phyloP scores from a whole-genome alignment of 768 basidiomycete species.

The Leucocoprinus birnbaumii region DNA sequence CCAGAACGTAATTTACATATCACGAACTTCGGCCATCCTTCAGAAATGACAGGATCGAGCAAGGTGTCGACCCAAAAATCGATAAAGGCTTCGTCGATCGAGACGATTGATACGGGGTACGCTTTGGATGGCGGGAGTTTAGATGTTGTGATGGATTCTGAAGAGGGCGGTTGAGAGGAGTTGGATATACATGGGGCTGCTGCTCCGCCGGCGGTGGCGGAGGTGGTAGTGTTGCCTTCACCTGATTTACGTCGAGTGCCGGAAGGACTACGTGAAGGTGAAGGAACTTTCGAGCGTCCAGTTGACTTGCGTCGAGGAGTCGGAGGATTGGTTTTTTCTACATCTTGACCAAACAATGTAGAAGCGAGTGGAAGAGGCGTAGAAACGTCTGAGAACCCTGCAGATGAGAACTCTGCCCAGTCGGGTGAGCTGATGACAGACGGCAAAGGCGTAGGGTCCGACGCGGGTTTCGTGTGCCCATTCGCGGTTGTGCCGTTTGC shows the following conservation, averaged over 20 bases:
- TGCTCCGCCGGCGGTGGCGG: conserved; percentile 20
- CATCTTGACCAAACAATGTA: conserved; percentile 56
- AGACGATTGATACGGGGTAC: conserved; percentile 43
- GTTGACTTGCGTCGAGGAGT: conserved; percentile 24
- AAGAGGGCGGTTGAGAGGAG: neutral
- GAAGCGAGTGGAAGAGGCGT: conserved; percentile 45
- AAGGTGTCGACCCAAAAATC: conserved; percentile 82
- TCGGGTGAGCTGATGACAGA: conserved; percentile 37
- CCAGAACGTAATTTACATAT: conserved; percentile 61
- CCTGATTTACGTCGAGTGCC: conserved; percentile 18
- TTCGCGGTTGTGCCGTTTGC: conserved; percentile 11
- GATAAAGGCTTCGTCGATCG: conserved; percentile 77
- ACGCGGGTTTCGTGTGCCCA: conserved; percentile 27
- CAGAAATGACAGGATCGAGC: conserved; percentile 59
- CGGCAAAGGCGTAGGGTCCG: conserved; percentile 27
- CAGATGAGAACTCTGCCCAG: conserved; percentile 67
- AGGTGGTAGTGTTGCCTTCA: no score
- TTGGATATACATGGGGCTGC: conserved; percentile 2
- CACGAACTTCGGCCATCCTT: conserved; percentile 71
- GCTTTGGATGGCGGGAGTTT: conserved; percentile 36
- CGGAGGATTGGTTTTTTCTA: conserved; percentile 41
- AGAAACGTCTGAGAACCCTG: conserved; percentile 53
- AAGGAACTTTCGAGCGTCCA: conserved; percentile 16
- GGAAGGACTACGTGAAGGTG: conserved; percentile 11
- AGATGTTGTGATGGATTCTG: neutral